Percentiles rank a stretch among this genome's conserved stretches.
Evolutionary conservation across 2,329 filamentous ascomycete genomes (phyloP).

Genomic region (Dothistroma pini): DNA sequence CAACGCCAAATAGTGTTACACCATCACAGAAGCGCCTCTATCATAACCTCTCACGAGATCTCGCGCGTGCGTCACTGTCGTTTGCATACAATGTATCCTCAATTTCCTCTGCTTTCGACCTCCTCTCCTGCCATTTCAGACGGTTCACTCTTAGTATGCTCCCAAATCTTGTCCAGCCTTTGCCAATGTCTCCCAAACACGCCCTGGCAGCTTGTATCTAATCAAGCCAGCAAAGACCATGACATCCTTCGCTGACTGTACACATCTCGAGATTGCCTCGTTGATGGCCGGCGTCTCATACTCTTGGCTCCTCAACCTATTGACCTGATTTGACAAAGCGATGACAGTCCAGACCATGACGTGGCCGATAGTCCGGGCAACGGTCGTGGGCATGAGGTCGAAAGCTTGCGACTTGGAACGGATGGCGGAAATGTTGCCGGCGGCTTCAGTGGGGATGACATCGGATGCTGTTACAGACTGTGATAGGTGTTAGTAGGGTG

Average conservation of each 20-base stretch:
- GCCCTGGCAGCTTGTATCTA: constrained; percentile 81
- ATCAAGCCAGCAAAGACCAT: constrained; percentile 93
- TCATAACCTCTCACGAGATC: not conserved
- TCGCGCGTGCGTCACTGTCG: not conserved
- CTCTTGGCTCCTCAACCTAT: constrained; percentile 63
- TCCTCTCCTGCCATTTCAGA: not conserved
- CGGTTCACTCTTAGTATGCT: constrained; percentile 27
- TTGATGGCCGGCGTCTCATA: constrained; percentile 58
- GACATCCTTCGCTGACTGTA: constrained; percentile 80
- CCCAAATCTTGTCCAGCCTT: constrained; percentile 67
- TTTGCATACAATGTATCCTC: not conserved
- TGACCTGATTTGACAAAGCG: constrained; percentile 75
- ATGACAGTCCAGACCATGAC: constrained; percentile 91
- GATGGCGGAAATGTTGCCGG: constrained; percentile 72
- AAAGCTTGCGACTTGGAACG: constrained; percentile 79
- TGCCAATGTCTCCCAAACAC: constrained; percentile 84
- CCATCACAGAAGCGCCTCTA: not conserved
- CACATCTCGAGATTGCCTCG: constrained; percentile 64
- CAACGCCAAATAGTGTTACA: not conserved
- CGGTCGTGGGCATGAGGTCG: constrained; percentile 69
- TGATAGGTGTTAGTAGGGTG: constrained; percentile 6
- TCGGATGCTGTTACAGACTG: constrained; percentile 64
- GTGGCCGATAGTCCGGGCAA: constrained; percentile 85
- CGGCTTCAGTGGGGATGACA: constrained; percentile 74
- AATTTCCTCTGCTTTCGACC: not conserved